phyloP scores from a whole-genome alignment of 495 filamentous ascomycete genomes.

The Penicillium odoratum region DNA sequence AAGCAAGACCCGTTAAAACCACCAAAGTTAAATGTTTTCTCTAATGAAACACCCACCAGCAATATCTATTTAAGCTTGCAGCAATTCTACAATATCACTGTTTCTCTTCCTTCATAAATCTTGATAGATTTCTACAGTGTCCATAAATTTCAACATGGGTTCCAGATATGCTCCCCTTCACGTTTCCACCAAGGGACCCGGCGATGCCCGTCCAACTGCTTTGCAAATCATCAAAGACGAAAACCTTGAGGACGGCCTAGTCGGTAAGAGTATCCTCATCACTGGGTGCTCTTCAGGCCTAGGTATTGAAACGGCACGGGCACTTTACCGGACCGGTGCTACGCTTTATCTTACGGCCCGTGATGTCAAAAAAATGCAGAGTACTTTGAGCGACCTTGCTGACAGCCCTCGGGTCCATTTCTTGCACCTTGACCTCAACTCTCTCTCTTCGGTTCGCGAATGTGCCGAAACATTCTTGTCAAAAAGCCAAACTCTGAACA shows the following conservation, averaged over 20 bases:
- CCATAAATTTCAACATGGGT: too few relatives aligned
- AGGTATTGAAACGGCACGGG: slow-evolving; percentile 50
- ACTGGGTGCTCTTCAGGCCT: slow-evolving; percentile 52
- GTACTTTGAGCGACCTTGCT: slow-evolving; percentile 17
- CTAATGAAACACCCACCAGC: too few relatives aligned
- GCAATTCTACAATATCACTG: too few relatives aligned
- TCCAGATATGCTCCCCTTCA: too few relatives aligned
- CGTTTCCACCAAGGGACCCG: too few relatives aligned
- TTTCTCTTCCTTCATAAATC: too few relatives aligned
- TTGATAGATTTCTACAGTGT: too few relatives aligned
- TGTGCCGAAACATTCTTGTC: slow-evolving; percentile 38
- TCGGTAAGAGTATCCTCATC: slow-evolving; percentile 46
- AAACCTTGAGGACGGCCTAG: slow-evolving; percentile 32
- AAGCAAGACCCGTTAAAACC: too few relatives aligned
- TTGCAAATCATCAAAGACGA: slow-evolving; percentile 53
- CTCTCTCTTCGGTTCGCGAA: slow-evolving; percentile 37
- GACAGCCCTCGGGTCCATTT: slow-evolving; percentile 16
- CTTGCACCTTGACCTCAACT: slow-evolving; percentile 46
- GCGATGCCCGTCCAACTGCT: too few relatives aligned
- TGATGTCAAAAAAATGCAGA: slow-evolving; percentile 34
- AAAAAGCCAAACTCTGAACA: slow-evolving; percentile 37
- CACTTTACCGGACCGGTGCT: slow-evolving; percentile 47
- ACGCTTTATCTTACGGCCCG: slow-evolving; percentile 44
- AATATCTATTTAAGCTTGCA: too few relatives aligned
- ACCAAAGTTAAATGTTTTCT: too few relatives aligned